Percentiles rank a stretch among this genome's conserved stretches.
Evolutionary conservation across 108 stramenopile genomes (phyloP).

Genomic region (Nannochloropsis salina): DNA sequence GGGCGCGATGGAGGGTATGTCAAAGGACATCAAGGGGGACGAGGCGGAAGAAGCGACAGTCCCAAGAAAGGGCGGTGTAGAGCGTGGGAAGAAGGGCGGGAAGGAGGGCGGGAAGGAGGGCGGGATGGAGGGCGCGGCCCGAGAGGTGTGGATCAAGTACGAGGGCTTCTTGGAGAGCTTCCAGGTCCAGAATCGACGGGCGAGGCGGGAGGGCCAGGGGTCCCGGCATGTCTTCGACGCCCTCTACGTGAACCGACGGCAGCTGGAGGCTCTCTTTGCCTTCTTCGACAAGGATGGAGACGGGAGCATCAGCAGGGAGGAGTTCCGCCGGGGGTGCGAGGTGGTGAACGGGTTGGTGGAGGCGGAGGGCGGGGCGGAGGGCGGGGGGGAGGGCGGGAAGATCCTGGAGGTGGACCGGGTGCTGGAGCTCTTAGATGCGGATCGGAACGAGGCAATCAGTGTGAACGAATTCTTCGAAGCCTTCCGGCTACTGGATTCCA

Average conservation of each 20-base stretch:
- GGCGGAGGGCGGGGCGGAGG: background rate
- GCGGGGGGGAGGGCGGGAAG: conserved; percentile 45
- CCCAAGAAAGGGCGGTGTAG: no score
- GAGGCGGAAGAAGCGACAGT: no score
- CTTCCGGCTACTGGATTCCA: conserved; percentile 35
- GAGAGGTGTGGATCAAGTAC: conserved; percentile 21
- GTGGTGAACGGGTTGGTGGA: conserved; percentile 14
- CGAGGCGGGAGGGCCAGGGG: background rate
- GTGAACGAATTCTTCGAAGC: conserved; percentile 59
- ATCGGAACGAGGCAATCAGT: conserved; percentile 49
- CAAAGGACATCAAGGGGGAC: no score
- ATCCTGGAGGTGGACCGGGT: conserved; percentile 48
- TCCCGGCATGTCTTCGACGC: conserved; percentile 39
- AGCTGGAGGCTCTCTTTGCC: conserved; percentile 53
- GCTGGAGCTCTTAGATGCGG: conserved; percentile 53
- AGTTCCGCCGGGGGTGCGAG: conserved; percentile 46
- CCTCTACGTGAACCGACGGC: conserved; percentile 50
- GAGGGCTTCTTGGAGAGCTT: conserved; percentile 5
- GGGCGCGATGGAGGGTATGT: no score
- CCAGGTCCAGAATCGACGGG: background rate
- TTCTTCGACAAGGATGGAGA: conserved; percentile 55
- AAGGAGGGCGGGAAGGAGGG: background rate
- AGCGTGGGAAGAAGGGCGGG: background rate
- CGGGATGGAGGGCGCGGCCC: background rate
- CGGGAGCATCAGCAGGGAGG: conserved; percentile 51